Evolutionary conservation across 2,329 filamentous ascomycete genomes (phyloP), one percentile per base, ranked within the genome.

Genomic region (Claviceps digitariae): DNA sequence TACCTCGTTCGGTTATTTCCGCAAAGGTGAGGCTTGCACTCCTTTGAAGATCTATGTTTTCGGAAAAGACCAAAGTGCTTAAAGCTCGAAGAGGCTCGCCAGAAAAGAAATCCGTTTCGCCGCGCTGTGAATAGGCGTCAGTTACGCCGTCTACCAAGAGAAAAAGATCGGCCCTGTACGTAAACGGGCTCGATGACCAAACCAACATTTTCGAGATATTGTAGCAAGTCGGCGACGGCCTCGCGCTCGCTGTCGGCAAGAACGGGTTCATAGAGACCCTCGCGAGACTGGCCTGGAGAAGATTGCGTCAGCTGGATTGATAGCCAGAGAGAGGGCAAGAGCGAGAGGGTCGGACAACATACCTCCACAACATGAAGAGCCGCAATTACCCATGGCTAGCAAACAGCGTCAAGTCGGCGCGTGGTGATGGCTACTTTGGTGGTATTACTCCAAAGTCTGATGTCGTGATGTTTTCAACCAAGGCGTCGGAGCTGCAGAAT

Each of bases 11-110:
- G 41, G 93, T 98, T 61, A 98, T 98, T 69, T 98, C 93, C 56
- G 93, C 93, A 76, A 98, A 98, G 2, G 93, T 98, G 69, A 98
- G 80, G 69, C 91, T 97, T 52, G 93, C 93, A 72, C 93, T 97
- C 60, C 93, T 82, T 73, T 98, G 93, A 52, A 98, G 78, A 68
- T 98, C 93, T 67, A 98, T 90, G 73, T 98, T 98, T 70, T 97
- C 90, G 54, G 93, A 98, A 69, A 95, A 98, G 54, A 98, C 93
- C 27, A 98, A 80, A 13, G 91, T 98, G 71, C 89, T 96, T 54
- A 98, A 75, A 47, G 93, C 91, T 70, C 87, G 86, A 54, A 98
- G 82, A 47, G 93, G 93, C 66, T 96, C 90, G 70, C 93, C 93
- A 40, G 87, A 85, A 72, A 98, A 98, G 81, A 98, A 98, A 70